A percentile compares a stretch with the other conserved stretches of the same genome.
Conservation (phyloP, 176 grass and related monocot species). For the Hyparrhenia diplandra region DNA sequence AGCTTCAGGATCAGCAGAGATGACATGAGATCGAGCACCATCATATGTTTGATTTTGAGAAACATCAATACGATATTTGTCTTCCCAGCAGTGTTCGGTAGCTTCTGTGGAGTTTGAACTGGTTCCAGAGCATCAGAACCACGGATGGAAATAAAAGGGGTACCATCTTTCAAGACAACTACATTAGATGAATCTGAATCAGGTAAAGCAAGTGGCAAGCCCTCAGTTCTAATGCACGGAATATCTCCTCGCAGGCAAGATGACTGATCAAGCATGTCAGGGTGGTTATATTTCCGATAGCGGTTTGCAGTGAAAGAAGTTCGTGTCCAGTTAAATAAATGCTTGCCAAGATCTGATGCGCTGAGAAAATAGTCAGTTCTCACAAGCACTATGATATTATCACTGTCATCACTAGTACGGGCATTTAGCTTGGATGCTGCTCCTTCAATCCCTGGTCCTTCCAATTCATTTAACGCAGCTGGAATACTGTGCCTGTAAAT, state of each 20-base stretch:
- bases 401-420: conserved; percentile 21
- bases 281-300: conserved; percentile 38
- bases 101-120: conserved; percentile 1
- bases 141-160: conserved; percentile 18
- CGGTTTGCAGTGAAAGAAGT: conserved; percentile 72
- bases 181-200: conserved; percentile 29
- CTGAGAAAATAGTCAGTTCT: conserved; percentile 89
- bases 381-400: conserved; percentile 66
- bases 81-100: conserved; percentile 13
- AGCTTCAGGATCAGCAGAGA: conserved; percentile 17
- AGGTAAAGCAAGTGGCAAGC: conserved; percentile 45
- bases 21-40: conserved; percentile 15
- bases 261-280: conserved; percentile 45
- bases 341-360: conserved; percentile 64
- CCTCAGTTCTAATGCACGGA: conserved; percentile 48
- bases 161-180: conserved; percentile 32
- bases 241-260: conserved; percentile 42
- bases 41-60: conserved; percentile 26
- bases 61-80: conserved; percentile 12
- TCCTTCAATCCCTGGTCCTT: conserved; percentile 43
- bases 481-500: conserved; percentile 66
- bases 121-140: conserved; percentile 8
- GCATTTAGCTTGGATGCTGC: conserved; percentile 58
- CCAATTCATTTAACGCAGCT: conserved; percentile 45
- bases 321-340: conserved; percentile 78